phyloP scores from a whole-genome alignment of 1,284 basidiomycete species.

The Fomitopsis pinicola region DNA sequence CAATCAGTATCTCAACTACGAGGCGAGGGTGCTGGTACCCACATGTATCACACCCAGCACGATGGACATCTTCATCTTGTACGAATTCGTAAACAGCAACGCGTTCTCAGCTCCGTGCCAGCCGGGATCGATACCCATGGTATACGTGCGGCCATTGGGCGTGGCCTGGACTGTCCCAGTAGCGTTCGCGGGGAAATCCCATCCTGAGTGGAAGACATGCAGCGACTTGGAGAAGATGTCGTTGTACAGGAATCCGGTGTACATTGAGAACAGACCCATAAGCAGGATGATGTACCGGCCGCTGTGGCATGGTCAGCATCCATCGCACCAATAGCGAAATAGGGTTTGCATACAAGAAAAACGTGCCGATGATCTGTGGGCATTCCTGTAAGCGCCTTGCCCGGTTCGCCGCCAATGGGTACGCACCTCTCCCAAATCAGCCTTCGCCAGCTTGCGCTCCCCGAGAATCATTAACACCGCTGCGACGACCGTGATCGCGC shows the following conservation, averaged over 20 bases:
- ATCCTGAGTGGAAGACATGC: slow-evolving; percentile 86
- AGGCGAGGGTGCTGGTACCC: slow-evolving; percentile 28
- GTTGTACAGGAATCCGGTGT: slow-evolving; percentile 98
- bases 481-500: slow-evolving; percentile 75
- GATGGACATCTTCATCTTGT: slow-evolving; percentile 99
- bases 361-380: slow-evolving; percentile 76
- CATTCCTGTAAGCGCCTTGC: slow-evolving; percentile 15
- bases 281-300: slow-evolving; percentile 98
- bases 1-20: background rate
- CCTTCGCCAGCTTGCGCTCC: slow-evolving; percentile 79
- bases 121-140: slow-evolving; percentile 91
- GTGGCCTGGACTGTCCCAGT: slow-evolving; percentile 48
- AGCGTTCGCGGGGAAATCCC: slow-evolving; percentile 66
- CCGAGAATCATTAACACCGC: slow-evolving; percentile 83
- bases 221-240: slow-evolving; percentile 97
- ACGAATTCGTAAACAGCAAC: slow-evolving; percentile 95
- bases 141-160: slow-evolving; percentile 72
- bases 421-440: slow-evolving; percentile 74
- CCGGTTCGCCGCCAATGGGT: background rate
- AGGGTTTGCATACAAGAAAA: slow-evolving; percentile 77
- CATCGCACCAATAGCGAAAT: slow-evolving; percentile 9
- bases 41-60: slow-evolving; percentile 96
- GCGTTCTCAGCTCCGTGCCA: slow-evolving; percentile 96
- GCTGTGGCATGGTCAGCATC: slow-evolving; percentile 35
- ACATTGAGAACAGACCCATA: slow-evolving; percentile 95